Evolutionary conservation across 2,329 filamentous ascomycete species (phyloP), one percentile per base, ranked within the genome.

Genomic region (Penicillium brevicompactum): DNA sequence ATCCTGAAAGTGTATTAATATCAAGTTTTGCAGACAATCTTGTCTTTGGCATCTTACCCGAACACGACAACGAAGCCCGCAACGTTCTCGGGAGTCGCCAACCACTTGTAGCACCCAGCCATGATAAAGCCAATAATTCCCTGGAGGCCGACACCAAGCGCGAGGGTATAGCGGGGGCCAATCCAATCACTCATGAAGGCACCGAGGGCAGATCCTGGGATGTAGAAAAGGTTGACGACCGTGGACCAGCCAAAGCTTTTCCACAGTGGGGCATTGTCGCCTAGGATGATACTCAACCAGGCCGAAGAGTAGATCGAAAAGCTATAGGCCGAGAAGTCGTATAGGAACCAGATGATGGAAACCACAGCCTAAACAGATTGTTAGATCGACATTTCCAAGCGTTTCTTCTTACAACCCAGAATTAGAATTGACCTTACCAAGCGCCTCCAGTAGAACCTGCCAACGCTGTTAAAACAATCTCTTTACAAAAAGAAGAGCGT

Each of bases 241-340:
- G 89, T 91, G 69, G 91, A 92, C 91, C 91, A 96, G 40, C 91
- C 92, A 58, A 96, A 92, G 10, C 86, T 78, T 59, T 88, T 89
- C 68, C 90, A 93, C 1, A 96, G 77, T 0, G 87, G 82, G 0
- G 84, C 80, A 4, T 70, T 65, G 0, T 79, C 67, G 9, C 84
- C 83, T 0, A 95, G 76, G 66, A 96, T 93, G 1, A 78, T 70
- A 1, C 53, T 31, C 8, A 80, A 61, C 76, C 76, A 80, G 27
- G 86, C 83, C 1, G 87, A 87, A 0, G 89, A 90, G 77, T 94
- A 97, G 66, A 96, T 91, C 49, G 88, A 83, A 70, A 96, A 96
- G 0, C 89, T 87, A 71, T 96, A 96, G 2, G 86, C 78, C 2
- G 88, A 90, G 74, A 96, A 96, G 81, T 92, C 86, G 70, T 92